Base-by-base conservation (phyloP, 2,329 filamentous ascomycete genomes). In the Atkinsonella texensis region DNA sequence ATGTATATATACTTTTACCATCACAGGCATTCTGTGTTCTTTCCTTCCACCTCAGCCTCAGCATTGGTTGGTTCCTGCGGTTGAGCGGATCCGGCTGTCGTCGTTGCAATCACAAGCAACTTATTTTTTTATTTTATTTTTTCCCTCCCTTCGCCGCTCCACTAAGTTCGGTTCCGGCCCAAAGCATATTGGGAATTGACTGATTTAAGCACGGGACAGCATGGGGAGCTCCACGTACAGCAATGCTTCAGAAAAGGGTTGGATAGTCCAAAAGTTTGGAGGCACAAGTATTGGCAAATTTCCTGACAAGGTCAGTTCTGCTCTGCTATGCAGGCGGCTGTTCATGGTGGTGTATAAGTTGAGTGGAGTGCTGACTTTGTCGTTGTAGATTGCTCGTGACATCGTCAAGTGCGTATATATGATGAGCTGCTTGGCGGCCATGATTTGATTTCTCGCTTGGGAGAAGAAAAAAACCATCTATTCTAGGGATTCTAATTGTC, bases 241-340 rank as follows among this genome's bases (percentile, higher is more conserved):
- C 57, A 72, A 72, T 58, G 59, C 64, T 47, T 61, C 65, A 51
- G 60, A 61, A 46, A 71, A 74, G 57, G 75, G 75, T 58, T 95
- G 89, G 90, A 77, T 95, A 32, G 86, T 96, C 48, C 89, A 95
- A 68, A 96, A 96, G 70, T 95, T 95, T 68, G 90, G 90, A 56
- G 91, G 91, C 49, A 98, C 91, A 49, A 95, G 88, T 64, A 87
- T 97, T 49, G 93, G 91, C 60, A 97, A 97, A 71, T 95, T 95
- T 62, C 84, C 90, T 49, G 77, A 80, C 59, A 84, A 85, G 70
- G 75, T 78, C 63, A 53, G 70, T 68, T 38, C 31, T 18, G 41
- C 9, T 47, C 47, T 23, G 35, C 3, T 23, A 12, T 38, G 10
- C 11, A 38, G 35, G 35, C 35, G n/a, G 9, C 8, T n/a, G 28